phyloP scores from a whole-genome alignment of 1,284 basidiomycete genomes.

The Prillingera fragicola region DNA sequence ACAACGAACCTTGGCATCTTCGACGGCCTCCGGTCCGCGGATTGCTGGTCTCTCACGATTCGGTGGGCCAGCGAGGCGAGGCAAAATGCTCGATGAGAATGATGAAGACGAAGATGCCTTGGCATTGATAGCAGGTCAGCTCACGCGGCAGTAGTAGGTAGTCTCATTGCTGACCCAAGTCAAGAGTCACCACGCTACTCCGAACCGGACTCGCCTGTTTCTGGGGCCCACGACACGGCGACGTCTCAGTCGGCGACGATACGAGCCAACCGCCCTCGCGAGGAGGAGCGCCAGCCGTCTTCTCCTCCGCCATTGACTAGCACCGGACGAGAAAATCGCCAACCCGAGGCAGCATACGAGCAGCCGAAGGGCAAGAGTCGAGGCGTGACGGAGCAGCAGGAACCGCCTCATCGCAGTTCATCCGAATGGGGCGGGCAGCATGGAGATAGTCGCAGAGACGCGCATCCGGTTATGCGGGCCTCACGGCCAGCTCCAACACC shows the following conservation, averaged over 20 bases:
- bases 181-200: no score
- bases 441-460: no score
- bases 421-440: no score
- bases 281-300: not conserved
- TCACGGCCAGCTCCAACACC: no score
- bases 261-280: not conserved
- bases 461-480: no score
- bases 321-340: conserved; percentile 2
- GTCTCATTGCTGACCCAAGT: not conserved
- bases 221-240: no score
- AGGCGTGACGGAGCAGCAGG: no score
- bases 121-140: not conserved
- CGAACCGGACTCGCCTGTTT: no score
- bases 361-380: not conserved
- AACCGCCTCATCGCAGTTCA: no score
- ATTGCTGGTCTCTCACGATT: conserved; percentile 37
- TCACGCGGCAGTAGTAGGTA: no score
- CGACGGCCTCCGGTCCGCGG: conserved; percentile 29
- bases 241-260: conserved; percentile 3
- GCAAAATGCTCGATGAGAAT: conserved; percentile 12
- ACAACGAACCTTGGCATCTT: conserved; percentile 24
- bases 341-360: not conserved
- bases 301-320: not conserved
- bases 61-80: conserved; percentile 40
- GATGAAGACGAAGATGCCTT: conserved; percentile 15